phyloP scores from a whole-genome alignment of 2,329 filamentous ascomycete genomes.

The Monilinia fructicola region DNA sequence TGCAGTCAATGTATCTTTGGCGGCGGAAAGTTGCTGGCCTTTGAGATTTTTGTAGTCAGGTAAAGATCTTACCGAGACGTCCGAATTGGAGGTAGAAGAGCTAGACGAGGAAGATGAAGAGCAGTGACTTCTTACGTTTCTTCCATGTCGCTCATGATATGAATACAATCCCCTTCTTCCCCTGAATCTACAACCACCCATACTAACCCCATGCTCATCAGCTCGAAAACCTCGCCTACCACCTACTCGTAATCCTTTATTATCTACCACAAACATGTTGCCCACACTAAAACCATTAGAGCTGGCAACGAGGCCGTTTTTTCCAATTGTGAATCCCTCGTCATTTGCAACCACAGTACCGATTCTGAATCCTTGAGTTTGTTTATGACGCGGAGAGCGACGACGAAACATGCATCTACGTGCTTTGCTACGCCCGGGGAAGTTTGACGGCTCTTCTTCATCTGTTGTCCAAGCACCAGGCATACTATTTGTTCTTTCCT shows the following conservation, averaged over 20 bases:
- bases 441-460: conserved; percentile 27
- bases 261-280: conserved; percentile 41
- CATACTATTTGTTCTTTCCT: conserved; percentile 29
- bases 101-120: conserved; percentile 41
- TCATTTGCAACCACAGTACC: conserved; percentile 26
- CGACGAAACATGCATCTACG: conserved; percentile 6
- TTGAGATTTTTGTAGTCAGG: conserved; percentile 53
- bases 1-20: conserved; percentile 46
- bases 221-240: conserved; percentile 31
- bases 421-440: neutral
- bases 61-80: conserved; percentile 52
- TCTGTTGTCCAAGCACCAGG: conserved; percentile 49
- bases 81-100: conserved; percentile 40
- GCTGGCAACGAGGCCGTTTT: conserved; percentile 32
- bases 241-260: conserved; percentile 43
- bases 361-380: conserved; percentile 21
- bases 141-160: conserved; percentile 12
- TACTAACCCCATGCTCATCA: conserved; percentile 28
- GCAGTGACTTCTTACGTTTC: conserved; percentile 27
- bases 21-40: conserved; percentile 50
- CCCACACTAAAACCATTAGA: conserved; percentile 34
- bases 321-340: conserved; percentile 24
- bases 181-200: conserved; percentile 31
- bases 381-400: conserved; percentile 15
- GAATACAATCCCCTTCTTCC: conserved; percentile 19